Conservation (phyloP, 441 rosid genomes). For the Eruca vesicaria region DNA sequence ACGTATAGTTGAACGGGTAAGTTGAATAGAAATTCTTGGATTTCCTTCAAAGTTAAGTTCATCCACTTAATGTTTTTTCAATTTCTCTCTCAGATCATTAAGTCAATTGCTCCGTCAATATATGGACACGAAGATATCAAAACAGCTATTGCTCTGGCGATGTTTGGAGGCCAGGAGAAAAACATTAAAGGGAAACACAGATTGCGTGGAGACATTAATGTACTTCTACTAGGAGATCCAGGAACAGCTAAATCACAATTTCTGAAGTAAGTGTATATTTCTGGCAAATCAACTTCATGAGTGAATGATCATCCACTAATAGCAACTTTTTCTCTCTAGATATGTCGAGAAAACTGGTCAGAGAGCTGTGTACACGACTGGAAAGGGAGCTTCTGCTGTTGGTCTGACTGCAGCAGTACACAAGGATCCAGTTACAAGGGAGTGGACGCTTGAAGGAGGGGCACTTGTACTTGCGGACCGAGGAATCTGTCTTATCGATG, state of each 20-base stretch:
- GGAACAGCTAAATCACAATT: constrained; percentile 99
- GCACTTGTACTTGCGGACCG: constrained; percentile 98
- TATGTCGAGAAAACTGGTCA: constrained; percentile 98
- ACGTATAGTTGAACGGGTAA: constrained; percentile 87
- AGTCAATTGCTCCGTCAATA: constrained; percentile 95
- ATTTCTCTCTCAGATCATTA: constrained; percentile 60
- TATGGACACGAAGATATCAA: constrained; percentile 99
- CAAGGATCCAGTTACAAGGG: constrained; percentile 98
- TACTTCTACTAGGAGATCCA: constrained; percentile 93
- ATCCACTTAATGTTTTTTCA: not conserved
- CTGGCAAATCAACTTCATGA: not conserved
- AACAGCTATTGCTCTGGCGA: constrained; percentile 94
- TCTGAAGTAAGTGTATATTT: constrained; percentile 66
- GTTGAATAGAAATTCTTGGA: constrained; percentile 22
- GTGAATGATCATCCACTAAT: constrained; percentile 25
- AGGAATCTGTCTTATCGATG: constrained; percentile 97
- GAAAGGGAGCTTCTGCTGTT: constrained; percentile 99
- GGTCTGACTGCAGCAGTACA: constrained; percentile 99
- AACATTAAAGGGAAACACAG: constrained; percentile 92
- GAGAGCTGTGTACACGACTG: constrained; percentile 98
- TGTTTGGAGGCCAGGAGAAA: constrained; percentile 99
- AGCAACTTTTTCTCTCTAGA: constrained; percentile 37
- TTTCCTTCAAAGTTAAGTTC: not conserved
- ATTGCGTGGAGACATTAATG: constrained; percentile 91
- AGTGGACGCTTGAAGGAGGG: constrained; percentile 99